A percentile compares a stretch with the other conserved stretches of the same genome.
Conservation (phyloP, 768 basidiomycete genomes). For the Kwoniella sp. region DNA sequence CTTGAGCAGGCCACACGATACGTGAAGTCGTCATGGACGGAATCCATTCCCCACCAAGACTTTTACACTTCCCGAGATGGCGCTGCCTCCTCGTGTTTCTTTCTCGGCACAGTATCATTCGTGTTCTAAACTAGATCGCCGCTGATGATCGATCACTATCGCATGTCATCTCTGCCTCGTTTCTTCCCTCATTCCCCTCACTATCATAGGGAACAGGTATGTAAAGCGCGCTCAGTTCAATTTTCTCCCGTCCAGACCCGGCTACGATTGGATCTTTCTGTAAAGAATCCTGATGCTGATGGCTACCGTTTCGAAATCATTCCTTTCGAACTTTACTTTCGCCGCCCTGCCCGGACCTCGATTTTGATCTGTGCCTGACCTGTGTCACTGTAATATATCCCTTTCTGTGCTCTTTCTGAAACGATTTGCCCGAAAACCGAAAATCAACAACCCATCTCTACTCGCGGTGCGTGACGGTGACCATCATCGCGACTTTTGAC, state of each 20-base stretch:
- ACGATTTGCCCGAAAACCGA: neutral
- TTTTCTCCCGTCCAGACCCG: too few relatives aligned
- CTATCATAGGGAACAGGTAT: conserved; percentile 30
- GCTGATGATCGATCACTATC: neutral
- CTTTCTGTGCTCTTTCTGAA: neutral
- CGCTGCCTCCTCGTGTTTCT: neutral
- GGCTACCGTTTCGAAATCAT: too few relatives aligned
- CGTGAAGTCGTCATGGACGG: too few relatives aligned
- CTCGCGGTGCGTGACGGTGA: neutral
- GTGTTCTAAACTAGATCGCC: neutral
- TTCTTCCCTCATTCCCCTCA: neutral
- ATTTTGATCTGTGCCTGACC: neutral
- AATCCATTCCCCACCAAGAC: too few relatives aligned
- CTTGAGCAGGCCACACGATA: too few relatives aligned
- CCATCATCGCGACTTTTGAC: too few relatives aligned
- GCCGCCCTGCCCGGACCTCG: neutral
- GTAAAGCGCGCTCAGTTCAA: too few relatives aligned
- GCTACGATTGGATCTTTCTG: too few relatives aligned
- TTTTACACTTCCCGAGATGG: too few relatives aligned
- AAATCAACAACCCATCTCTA: neutral
- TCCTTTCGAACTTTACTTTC: neutral
- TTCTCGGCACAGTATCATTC: neutral
- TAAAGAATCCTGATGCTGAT: neutral
- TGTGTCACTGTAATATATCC: neutral
- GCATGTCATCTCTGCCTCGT: neutral